phyloP scores from a whole-genome alignment of 345 rosid genomes.

The Murraya paniculata region DNA sequence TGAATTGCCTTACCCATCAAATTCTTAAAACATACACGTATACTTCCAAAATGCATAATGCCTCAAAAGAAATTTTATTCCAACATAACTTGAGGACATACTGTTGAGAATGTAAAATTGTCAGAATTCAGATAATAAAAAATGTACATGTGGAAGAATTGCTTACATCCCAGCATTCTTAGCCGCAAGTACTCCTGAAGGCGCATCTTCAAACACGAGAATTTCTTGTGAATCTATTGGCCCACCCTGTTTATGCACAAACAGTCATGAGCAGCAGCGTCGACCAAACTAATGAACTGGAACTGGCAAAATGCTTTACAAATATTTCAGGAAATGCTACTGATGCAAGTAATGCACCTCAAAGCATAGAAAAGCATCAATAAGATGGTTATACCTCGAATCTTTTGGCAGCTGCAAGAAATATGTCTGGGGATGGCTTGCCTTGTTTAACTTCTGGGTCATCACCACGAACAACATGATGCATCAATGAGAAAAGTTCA shows the following conservation, averaged over 20 bases:
- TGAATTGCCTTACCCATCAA: neutral
- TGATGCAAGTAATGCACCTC: neutral
- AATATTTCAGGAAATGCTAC: neutral
- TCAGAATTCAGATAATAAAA: neutral
- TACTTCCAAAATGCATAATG: neutral
- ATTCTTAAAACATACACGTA: neutral
- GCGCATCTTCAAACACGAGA: constrained; percentile 96
- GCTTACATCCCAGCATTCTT: constrained; percentile 95
- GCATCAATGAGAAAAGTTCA: constrained; percentile 85
- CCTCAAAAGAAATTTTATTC: neutral
- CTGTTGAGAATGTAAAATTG: neutral
- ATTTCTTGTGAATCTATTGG: constrained; percentile 49
- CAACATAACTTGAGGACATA: neutral
- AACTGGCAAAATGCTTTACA: constrained; percentile 9
- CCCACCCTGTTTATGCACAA: constrained; percentile 50
- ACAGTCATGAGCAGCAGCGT: neutral
- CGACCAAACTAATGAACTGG: constrained; percentile 13
- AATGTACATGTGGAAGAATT: neutral
- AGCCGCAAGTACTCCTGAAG: constrained; percentile 85
- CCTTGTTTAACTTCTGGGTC: constrained; percentile 95
- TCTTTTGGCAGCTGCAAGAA: constrained; percentile 88
- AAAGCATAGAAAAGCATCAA: neutral
- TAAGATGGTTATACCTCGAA: constrained; percentile 60
- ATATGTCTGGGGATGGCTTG: constrained; percentile 85
- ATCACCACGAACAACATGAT: constrained; percentile 88